Conservation (phyloP, 1,284 basidiomycete species). For the Tausonia pullulans region DNA sequence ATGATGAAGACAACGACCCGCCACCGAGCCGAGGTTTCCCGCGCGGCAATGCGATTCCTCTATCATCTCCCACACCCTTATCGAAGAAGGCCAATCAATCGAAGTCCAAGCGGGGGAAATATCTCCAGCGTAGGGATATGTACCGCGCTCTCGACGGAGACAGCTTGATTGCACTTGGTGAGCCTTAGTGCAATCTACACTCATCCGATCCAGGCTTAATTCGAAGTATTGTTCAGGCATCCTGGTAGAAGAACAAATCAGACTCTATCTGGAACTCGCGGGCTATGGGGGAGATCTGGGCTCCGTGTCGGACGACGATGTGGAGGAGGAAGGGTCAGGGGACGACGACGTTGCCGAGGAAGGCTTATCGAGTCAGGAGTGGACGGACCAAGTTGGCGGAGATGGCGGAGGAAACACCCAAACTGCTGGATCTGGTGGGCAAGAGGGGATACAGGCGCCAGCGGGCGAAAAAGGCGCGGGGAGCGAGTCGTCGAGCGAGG, state of each 20-base stretch:
- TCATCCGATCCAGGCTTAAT: no score
- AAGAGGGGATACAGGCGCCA: background rate
- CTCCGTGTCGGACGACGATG: background rate
- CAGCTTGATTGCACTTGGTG: background rate
- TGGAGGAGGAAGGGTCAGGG: background rate
- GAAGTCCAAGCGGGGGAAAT: background rate
- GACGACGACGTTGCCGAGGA: background rate
- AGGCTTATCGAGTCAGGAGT: background rate
- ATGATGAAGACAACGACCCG: background rate
- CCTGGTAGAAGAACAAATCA: background rate
- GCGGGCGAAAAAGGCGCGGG: background rate
- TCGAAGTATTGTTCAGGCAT: background rate
- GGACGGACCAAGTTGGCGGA: background rate
- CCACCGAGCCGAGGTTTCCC: background rate
- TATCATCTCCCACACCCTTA: background rate
- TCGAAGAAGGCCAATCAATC: background rate
- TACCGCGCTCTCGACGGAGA: background rate
- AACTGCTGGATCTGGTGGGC: background rate
- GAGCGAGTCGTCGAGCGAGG: background rate
- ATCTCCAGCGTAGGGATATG: background rate
- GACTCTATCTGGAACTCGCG: background rate
- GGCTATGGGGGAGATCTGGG: background rate
- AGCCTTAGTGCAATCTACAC: no score
- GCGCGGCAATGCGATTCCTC: no score
- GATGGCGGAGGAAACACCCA: no score